These are phyloP conservation scores for Rubroboletus satanas DNA, from an alignment of 768 basidiomycete genomes.

Conservation along the genomic window DNA sequence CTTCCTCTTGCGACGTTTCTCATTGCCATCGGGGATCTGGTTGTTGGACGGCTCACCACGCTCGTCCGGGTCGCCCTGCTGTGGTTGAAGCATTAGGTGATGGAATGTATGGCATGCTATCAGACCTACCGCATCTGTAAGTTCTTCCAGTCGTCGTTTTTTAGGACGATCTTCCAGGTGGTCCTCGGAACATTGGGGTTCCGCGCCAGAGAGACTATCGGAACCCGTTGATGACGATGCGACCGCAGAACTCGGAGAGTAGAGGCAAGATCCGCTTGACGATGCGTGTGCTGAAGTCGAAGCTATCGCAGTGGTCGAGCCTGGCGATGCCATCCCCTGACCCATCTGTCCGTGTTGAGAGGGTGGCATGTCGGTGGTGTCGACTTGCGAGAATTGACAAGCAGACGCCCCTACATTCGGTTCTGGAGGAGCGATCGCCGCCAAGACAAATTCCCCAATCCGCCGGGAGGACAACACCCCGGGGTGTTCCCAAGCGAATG, in stretches of 20 bases:
- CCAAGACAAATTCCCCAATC: accelerated
- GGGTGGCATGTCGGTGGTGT: not conserved
- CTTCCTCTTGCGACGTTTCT: not conserved
- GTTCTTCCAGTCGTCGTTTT: not conserved
- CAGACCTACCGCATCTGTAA: not conserved
- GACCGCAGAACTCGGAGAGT: not conserved
- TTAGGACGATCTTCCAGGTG: not conserved
- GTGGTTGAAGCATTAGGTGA: not conserved
- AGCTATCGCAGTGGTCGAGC: no score
- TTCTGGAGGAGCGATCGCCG: no score
- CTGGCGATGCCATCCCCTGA: not conserved
- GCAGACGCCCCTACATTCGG: not conserved
- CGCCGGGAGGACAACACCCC: not conserved
- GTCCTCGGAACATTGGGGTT: not conserved
- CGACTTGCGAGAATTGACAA: not conserved
- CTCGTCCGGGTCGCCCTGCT: not conserved
- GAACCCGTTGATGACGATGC: not conserved
- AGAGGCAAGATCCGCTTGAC: not conserved
- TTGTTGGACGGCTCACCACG: not conserved
- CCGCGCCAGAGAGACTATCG: not conserved
- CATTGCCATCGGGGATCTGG: not conserved
- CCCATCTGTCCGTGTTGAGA: not conserved
- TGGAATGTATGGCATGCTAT: not conserved
- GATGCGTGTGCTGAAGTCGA: not conserved
- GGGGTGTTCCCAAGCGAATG: accelerated